Evolutionary conservation across 2,329 filamentous ascomycete species (phyloP), one percentile per base, ranked within the genome.

Genomic region (Nannizzia gypsea): DNA sequence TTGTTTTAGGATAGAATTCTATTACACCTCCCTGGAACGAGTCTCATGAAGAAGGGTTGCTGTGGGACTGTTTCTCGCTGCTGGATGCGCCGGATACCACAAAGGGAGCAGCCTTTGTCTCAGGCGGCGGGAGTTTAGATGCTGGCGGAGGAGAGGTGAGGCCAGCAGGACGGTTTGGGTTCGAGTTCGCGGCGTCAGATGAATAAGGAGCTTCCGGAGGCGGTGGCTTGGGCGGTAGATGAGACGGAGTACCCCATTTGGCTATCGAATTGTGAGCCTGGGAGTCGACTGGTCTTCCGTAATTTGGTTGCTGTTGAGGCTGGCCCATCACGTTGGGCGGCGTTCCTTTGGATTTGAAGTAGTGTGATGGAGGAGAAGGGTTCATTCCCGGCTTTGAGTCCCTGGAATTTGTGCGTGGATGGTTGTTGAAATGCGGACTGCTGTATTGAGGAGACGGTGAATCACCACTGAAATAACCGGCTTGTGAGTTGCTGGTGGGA

Each of bases 221-320:
- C n/a, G 77, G 77, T 20, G 77, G 77, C 66, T 79, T 79, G 15
- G 76, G 77, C 28, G 77, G 77, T 22, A 79, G 70, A 66, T 78
- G 76, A 31, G 77, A 72, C 6, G 77, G 77, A 0, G 76, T 78
- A n/a, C 77, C 76, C 73, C 77, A 79, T 70, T 78, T 79, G 5
- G 77, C 72, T 56, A 77, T 75, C 6, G 75, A 76, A 60, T 74
- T 73, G 58, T 71, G 70, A 22, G 63, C 73, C 59, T 71, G 70
- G 22, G 64, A 63, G 17, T 61, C 59, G 2, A 11, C 8, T 5
- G 38, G 61, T 40, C 57, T 54, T 26, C 59, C 42, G 26, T 38
- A 44, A 2, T 28, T 50, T 28, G 24, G 48, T 24, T 34, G 31
- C 4, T 36, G 31, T 11, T 36, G 31, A 36, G 31, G 31, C 31